phyloP scores from a whole-genome alignment of 2,329 filamentous ascomycete species.

The Dothidotthia symphoricarpi region DNA sequence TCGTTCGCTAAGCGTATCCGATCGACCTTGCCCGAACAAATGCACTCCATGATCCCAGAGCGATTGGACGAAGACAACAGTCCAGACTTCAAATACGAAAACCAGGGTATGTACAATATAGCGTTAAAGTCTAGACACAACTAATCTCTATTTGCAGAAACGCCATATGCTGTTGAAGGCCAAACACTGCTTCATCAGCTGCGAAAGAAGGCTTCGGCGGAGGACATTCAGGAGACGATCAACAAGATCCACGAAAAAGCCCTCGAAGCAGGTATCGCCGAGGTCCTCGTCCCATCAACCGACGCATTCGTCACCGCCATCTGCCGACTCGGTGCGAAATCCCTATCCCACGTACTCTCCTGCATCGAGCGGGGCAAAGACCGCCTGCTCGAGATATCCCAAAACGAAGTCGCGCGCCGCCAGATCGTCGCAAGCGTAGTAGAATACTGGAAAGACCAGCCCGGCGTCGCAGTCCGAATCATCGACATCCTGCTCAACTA shows the following conservation, averaged over 20 bases:
- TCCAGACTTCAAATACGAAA: constrained; percentile 86
- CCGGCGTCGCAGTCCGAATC: constrained; percentile 86
- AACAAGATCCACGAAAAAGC: constrained; percentile 79
- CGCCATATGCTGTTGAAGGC: constrained; percentile 81
- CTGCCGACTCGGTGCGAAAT: constrained; percentile 91
- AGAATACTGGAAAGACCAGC: constrained; percentile 89
- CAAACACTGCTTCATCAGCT: constrained; percentile 76
- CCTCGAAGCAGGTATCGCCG: constrained; percentile 62
- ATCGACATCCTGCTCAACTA: constrained; percentile 98
- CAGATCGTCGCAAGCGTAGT: constrained; percentile 92
- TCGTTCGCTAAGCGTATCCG: constrained; percentile 96
- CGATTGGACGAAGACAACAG: constrained; percentile 94
- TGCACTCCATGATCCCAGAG: constrained; percentile 75
- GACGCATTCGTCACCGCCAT: constrained; percentile 94
- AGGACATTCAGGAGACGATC: constrained; percentile 80
- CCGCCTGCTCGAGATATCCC: constrained; percentile 75
- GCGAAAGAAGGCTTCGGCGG: constrained; percentile 78
- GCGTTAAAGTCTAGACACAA: not conserved
- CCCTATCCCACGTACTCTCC: constrained; percentile 89
- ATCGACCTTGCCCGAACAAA: constrained; percentile 82
- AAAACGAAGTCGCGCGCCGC: constrained; percentile 68
- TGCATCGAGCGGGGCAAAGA: constrained; percentile 95
- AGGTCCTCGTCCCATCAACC: constrained; percentile 80
- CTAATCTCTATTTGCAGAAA: constrained; percentile 51
- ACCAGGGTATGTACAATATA: constrained; percentile 59